Evolutionary conservation across 2,329 filamentous ascomycete genomes (phyloP), one percentile per base, ranked within the genome.

Genomic region (Epichloe aotearoae): DNA sequence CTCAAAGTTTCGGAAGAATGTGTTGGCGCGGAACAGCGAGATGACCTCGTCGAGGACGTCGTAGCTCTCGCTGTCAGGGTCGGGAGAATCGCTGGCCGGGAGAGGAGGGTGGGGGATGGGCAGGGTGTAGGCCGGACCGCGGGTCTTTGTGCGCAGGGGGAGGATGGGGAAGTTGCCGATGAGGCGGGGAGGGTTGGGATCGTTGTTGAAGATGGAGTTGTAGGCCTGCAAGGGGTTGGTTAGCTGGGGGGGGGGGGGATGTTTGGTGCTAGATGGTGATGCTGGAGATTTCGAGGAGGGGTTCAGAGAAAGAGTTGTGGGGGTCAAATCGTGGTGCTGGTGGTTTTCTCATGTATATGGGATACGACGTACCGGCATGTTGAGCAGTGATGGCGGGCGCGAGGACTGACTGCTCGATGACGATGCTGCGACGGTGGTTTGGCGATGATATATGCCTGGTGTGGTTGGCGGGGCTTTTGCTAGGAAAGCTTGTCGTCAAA

Each of bases 1-100:
- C 76, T 97, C 93, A 63, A 98, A 98, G 77, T 97, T 98, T 63
- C 93, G 86, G 78, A 97, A 98, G 71, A 98, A 91, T 54, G 91
- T 96, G 75, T 98, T 97, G 62, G 93, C 91, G 57, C 93, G 88
- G 78, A 97, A 98, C 47, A 97, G 80, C 12, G 84, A 79, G 50
- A 98, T 79, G 48, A 94, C 83, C 74, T 98, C 93, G 71, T 98
- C 93, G 50, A 97, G 79, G 55, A 93, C 87, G 73, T 98, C 93
- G 76, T 97, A 97, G 63, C 86, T 90, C 68, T 95, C 88, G 69
- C 82, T 84, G 67, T 93, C 88, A 47, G 89, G 84, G 67, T 96
- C 88, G 61, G 74, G 84, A 60, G 74, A 81, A 69, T 82, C 78
- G 66, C 73, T 61, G 54, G 80, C 73, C 37, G 78, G 70, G 50